Evolutionary conservation across 2,329 filamentous ascomycete species (phyloP).

Genomic region (Elsinoe australis): DNA sequence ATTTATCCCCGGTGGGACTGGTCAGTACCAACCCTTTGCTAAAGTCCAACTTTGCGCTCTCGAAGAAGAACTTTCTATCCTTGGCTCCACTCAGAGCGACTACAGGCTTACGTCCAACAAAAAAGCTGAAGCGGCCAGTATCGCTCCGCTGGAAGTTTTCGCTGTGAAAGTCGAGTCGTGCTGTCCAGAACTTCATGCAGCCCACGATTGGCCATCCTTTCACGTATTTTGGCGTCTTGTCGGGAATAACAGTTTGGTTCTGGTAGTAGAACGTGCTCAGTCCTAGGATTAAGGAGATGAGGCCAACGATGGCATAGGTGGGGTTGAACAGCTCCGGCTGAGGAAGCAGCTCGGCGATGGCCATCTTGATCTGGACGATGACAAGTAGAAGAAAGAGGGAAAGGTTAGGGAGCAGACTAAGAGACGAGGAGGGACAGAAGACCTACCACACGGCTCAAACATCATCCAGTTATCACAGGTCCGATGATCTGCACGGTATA

Average conservation of each 20-base stretch:
- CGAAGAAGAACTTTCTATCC: slow-evolving; percentile 40
- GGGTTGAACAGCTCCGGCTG: background rate
- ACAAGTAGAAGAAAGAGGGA: background rate
- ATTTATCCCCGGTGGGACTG: background rate
- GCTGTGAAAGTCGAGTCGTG: slow-evolving; percentile 40
- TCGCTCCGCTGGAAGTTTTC: slow-evolving; percentile 28
- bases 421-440: background rate
- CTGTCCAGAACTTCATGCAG: slow-evolving; percentile 40
- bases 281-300: background rate
- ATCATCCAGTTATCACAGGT: background rate
- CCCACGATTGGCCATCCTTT: slow-evolving; percentile 38
- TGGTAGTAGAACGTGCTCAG: background rate
- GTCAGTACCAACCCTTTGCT: slow-evolving; percentile 34
- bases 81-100: slow-evolving; percentile 40
- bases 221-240: slow-evolving; percentile 9
- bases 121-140: slow-evolving; percentile 44
- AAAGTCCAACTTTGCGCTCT: slow-evolving; percentile 40
- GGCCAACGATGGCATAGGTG: slow-evolving; percentile 1
- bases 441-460: no score
- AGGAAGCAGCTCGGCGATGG: slow-evolving; percentile 3
- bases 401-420: background rate
- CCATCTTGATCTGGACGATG: background rate
- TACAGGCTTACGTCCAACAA: slow-evolving; percentile 40
- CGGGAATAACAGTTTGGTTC: background rate
- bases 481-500: background rate